phyloP scores from a whole-genome alignment of 1,139 yeast species.

The Pichia sp. region DNA sequence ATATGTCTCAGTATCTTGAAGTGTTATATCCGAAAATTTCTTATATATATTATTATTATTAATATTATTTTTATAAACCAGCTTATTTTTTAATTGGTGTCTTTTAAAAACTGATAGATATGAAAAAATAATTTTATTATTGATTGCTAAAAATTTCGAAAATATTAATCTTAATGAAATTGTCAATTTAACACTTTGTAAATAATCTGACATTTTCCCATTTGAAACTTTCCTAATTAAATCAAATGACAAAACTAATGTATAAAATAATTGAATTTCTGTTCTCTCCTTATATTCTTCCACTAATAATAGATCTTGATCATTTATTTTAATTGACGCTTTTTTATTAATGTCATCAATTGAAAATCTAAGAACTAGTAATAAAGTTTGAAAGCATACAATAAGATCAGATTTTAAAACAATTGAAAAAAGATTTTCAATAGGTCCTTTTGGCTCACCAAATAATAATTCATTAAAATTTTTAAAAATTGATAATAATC shows the following conservation, averaged over 20 bases:
- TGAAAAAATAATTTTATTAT: conserved; percentile 9
- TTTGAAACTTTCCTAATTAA: conserved; percentile 10
- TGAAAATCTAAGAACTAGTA: conserved; percentile 5
- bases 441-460: background rate
- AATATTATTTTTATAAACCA: too few species aligned
- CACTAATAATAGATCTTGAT: conserved; percentile 2
- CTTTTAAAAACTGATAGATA: conserved; percentile 5
- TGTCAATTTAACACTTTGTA: background rate
- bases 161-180: conserved; percentile 6
- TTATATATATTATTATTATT: background rate
- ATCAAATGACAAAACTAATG: conserved; percentile 4
- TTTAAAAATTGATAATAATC: conserved; percentile 9
- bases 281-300: conserved; percentile 5
- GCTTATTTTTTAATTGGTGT: background rate
- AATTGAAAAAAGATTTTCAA: conserved; percentile 1
- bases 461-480: conserved; percentile 13
- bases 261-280: conserved; percentile 7
- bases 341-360: conserved; percentile 8
- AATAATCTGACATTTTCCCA: conserved; percentile 2
- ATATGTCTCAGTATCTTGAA: conserved; percentile 6
- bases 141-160: conserved; percentile 5
- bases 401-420: conserved; percentile 7
- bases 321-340: conserved; percentile 1
- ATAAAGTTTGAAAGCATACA: conserved; percentile 3
- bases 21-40: background rate